Evolutionary conservation across 257 asterid genomes (phyloP).

Genomic region (Solanum appendiculatum): DNA sequence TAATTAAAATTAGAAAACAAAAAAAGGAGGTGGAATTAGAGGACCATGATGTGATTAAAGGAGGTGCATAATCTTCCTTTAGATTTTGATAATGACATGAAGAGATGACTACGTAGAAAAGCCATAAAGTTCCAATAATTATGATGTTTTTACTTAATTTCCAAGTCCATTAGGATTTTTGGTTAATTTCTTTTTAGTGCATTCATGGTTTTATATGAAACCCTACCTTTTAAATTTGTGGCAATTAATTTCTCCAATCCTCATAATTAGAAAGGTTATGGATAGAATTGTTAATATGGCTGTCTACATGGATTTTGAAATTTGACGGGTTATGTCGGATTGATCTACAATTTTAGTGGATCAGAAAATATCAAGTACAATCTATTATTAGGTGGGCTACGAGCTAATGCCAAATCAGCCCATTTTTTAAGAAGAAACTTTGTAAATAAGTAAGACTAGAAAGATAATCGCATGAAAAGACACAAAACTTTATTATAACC

Average conservation of each 20-base stretch:
- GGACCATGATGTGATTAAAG: neutral
- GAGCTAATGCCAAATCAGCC: too few species aligned
- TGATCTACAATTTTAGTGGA: too few species aligned
- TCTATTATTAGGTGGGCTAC: too few species aligned
- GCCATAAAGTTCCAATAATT: neutral
- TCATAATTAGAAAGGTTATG: neutral
- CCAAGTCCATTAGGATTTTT: neutral
- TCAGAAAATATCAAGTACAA: too few species aligned
- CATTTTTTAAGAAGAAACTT: too few species aligned
- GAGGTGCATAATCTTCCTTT: neutral
- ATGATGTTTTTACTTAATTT: neutral
- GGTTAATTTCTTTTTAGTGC: neutral
- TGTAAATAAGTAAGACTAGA: too few species aligned
- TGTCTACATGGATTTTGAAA: neutral
- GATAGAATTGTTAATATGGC: neutral
- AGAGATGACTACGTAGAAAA: neutral
- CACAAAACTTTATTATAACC: too few species aligned
- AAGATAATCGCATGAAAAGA: too few species aligned
- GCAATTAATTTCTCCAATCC: neutral
- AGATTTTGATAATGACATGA: neutral
- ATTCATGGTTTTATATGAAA: neutral
- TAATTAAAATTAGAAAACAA: neutral
- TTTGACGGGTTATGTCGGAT: too few species aligned
- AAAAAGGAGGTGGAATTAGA: neutral
- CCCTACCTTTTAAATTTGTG: neutral